Base-by-base conservation (phyloP, 805 yeast genomes). In the Saturnispora bothae region DNA sequence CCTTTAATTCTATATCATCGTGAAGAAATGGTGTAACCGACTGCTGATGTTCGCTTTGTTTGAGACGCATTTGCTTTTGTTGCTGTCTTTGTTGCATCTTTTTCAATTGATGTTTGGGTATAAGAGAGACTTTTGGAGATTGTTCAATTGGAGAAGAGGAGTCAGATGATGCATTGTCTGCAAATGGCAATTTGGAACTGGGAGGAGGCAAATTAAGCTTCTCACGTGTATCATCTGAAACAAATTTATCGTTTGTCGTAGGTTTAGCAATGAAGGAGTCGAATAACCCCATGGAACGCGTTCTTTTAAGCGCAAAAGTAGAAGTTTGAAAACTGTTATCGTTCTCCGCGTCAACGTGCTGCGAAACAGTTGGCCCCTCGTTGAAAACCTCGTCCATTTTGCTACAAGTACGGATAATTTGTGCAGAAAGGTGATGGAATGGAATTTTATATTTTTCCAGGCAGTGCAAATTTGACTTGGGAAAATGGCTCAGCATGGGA, bases 181-280 rank as follows among this genome's bases (percentile, higher is more conserved):
- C 5, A 26, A 26, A 26, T 12, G 12, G 15, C 7, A 10, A n/a
- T 26, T 26, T 8, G 6, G 12, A n/a, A 6, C 12, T 6, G 4
- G 26, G 17, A n/a, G 52, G 47, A 3, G 41, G 50, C 14, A 49
- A 48, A 25, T 57, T 56, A 32, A 89, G 83, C 68, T 79, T 80
- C 45, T 88, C 83, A 84, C 92, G 79, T 62, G 92, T 89, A 52
- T 83, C 96, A 61, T 88, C 95, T 43, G 92, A 74, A 41, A 89
- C 92, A 20, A 37, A 37, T 16, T 28, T 31, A n/a, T 37, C 14
- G 28, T 19, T 27, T 26, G 33, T 12, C 30, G 26, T 31, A 21
- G 29, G 21, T 20, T 22, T n/a, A 18, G 16, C 10, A 20, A 25
- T 22, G 28, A 34, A 26, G 33, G 10, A 16, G 25, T 34, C 29